These are phyloP conservation scores for Grifola frondosa DNA, from an alignment of 1,284 basidiomycete species.

Conservation along the genomic window DNA sequence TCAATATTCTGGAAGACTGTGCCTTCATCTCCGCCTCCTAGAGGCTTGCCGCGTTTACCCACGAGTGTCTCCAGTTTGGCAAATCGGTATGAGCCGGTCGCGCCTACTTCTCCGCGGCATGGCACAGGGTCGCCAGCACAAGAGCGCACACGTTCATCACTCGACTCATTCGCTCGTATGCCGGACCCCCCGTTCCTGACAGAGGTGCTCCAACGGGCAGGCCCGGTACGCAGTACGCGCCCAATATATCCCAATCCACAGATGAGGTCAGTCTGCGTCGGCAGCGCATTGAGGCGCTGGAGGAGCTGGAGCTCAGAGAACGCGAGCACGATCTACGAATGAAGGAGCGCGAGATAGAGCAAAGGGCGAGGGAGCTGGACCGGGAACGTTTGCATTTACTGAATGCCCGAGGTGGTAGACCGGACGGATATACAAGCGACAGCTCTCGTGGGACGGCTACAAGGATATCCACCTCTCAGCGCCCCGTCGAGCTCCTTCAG, in stretches of 20 bases:
- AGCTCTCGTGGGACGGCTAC: constrained; percentile 12
- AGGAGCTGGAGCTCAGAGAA: constrained; percentile 51
- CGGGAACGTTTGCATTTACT: constrained; percentile 22
- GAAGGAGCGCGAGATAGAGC: constrained; percentile 60
- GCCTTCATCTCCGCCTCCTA: constrained; percentile 52
- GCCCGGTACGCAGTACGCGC: constrained; percentile 12
- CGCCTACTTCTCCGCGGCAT: constrained; percentile 6
- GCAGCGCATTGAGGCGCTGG: constrained; percentile 48
- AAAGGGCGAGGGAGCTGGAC: constrained; percentile 45
- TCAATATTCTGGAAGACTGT: constrained; percentile 40
- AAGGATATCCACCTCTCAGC: constrained; percentile 13
- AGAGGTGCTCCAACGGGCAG: constrained; percentile 4
- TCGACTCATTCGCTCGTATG: constrained; percentile 17
- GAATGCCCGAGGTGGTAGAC: constrained; percentile 18
- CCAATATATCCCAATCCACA: constrained; percentile 2
- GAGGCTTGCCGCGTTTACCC: constrained; percentile 60
- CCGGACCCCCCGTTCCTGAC: constrained; percentile 11
- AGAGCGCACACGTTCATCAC: constrained; percentile 17
- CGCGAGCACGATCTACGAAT: constrained; percentile 54
- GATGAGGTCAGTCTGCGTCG: constrained; percentile 38
- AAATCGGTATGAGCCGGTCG: constrained; percentile 48
- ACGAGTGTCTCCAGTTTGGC: constrained; percentile 67
- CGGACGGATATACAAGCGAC: constrained; percentile 30
- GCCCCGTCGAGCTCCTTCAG: constrained; percentile 16
- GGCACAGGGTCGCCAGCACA: constrained; percentile 31